Percentiles rank a stretch among this genome's conserved stretches.
phyloP scores from a whole-genome alignment of 257 asterid species.

The Solanum clarkiae region DNA sequence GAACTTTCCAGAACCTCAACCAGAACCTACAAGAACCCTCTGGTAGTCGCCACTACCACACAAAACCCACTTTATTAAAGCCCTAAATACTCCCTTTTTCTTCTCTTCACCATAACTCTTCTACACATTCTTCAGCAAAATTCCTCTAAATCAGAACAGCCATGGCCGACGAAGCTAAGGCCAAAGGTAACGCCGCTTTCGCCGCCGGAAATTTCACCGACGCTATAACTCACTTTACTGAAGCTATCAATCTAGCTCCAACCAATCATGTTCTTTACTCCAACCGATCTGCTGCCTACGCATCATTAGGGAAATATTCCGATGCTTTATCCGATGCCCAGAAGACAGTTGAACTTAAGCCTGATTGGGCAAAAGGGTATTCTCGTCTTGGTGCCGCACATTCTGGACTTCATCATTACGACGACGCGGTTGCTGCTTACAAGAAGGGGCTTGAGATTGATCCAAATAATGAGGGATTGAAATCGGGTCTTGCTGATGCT shows the following conservation, averaged over 20 bases:
- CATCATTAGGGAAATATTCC: conserved; percentile 49
- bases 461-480: conserved; percentile 73
- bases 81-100: not conserved
- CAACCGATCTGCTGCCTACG: conserved; percentile 88
- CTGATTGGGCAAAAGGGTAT: conserved; percentile 79
- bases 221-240: conserved; percentile 67
- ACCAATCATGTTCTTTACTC: conserved; percentile 82
- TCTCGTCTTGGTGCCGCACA: conserved; percentile 93
- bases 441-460: conserved; percentile 68
- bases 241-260: conserved; percentile 56
- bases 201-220: conserved; percentile 57
- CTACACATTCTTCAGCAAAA: not conserved
- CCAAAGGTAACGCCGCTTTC: conserved; percentile 89
- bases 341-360: conserved; percentile 77
- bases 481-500: conserved; percentile 76
- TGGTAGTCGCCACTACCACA: not conserved
- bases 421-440: conserved; percentile 61
- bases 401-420: conserved; percentile 42
- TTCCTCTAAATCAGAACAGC: not conserved
- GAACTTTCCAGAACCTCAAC: conserved; percentile 1
- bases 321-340: conserved; percentile 79
- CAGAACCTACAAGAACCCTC: not conserved
- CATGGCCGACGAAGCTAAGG: conserved; percentile 96
- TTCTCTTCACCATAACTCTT: not conserved
- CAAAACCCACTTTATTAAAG: not conserved